Evolutionary conservation across 176 grass and related monocot genomes (phyloP).

Genomic region (Bromus sterilis): DNA sequence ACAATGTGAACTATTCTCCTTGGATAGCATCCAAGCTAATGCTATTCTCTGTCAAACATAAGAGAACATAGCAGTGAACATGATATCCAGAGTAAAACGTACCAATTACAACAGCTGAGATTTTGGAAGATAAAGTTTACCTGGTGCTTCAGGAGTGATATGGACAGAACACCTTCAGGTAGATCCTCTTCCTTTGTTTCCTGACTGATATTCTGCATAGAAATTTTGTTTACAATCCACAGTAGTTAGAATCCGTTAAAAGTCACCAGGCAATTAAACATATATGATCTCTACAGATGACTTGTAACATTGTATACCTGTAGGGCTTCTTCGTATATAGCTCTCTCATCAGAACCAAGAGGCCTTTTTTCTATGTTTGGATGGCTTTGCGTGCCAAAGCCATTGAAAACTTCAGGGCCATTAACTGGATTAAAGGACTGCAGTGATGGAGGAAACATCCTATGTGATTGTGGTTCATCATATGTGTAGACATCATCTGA

Average conservation of each 20-base stretch:
- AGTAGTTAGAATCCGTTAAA: not conserved
- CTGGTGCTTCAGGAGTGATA: slow-evolving; percentile 91
- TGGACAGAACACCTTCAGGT: slow-evolving; percentile 62
- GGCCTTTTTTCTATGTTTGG: slow-evolving; percentile 36
- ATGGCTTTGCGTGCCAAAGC: slow-evolving; percentile 26
- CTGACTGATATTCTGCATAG: slow-evolving; percentile 59
- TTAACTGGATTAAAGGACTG: slow-evolving; percentile 18
- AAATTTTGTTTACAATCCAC: not conserved
- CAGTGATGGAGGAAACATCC: slow-evolving; percentile 48
- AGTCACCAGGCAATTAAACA: not conserved
- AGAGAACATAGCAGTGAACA: slow-evolving; percentile 21
- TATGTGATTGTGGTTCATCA: slow-evolving; percentile 25
- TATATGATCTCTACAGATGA: not conserved
- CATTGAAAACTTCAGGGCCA: not conserved
- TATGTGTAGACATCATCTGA: slow-evolving; percentile 49
- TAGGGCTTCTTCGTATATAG: slow-evolving; percentile 86
- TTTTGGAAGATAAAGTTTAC: slow-evolving; percentile 22
- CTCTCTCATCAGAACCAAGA: slow-evolving; percentile 51
- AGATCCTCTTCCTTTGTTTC: slow-evolving; percentile 75
- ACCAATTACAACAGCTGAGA: slow-evolving; percentile 10
- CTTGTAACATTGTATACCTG: slow-evolving; percentile 48
- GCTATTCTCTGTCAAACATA: slow-evolving; percentile 74
- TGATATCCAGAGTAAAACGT: not conserved
- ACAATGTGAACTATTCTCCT: slow-evolving; percentile 81
- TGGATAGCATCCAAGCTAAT: slow-evolving; percentile 89